These are phyloP conservation scores for Pinus tabuliformis DNA, from an alignment of 75 land plant genomes.

Conservation along the genomic window DNA sequence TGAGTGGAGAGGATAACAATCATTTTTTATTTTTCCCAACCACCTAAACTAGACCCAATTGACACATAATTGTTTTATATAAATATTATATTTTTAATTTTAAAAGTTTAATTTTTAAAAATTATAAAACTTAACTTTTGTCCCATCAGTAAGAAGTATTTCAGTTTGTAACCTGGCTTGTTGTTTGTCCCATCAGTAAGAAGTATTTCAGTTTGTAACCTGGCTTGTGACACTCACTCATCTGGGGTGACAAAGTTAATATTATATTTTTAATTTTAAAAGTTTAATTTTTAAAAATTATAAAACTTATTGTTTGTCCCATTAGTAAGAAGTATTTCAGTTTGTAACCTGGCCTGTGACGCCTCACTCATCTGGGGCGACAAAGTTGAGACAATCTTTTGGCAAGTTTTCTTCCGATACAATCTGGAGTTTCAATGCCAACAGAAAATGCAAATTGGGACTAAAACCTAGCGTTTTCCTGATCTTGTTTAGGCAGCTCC, in stretches of 20 bases:
- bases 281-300: too few species aligned
- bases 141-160: conserved; percentile 75
- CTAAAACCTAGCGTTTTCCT: conserved; percentile 58
- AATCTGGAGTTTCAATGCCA: conserved; percentile 81
- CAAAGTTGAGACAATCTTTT: conserved; percentile 59
- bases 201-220: conserved; percentile 84
- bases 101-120: too few species aligned
- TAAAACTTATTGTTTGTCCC: conserved; percentile 21
- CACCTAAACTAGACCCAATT: too few species aligned
- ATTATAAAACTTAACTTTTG: too few species aligned
- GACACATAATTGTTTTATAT: too few species aligned
- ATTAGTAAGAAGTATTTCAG: conserved; percentile 77
- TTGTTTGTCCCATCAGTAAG: conserved; percentile 53
- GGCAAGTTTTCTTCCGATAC: conserved; percentile 78
- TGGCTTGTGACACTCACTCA: conserved; percentile 66
- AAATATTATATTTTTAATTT: too few species aligned
- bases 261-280: too few species aligned
- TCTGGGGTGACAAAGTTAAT: conserved; percentile 51
- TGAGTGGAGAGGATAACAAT: too few species aligned
- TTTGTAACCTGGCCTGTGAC: conserved; percentile 67
- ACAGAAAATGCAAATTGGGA: conserved; percentile 70
- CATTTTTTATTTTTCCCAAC: too few species aligned
- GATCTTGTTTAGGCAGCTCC: conserved; percentile 68
- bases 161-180: conserved; percentile 58
- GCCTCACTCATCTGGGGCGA: conserved; percentile 70